Base-by-base conservation (phyloP, 768 basidiomycete species). In the Cystobasidium tubakii region DNA sequence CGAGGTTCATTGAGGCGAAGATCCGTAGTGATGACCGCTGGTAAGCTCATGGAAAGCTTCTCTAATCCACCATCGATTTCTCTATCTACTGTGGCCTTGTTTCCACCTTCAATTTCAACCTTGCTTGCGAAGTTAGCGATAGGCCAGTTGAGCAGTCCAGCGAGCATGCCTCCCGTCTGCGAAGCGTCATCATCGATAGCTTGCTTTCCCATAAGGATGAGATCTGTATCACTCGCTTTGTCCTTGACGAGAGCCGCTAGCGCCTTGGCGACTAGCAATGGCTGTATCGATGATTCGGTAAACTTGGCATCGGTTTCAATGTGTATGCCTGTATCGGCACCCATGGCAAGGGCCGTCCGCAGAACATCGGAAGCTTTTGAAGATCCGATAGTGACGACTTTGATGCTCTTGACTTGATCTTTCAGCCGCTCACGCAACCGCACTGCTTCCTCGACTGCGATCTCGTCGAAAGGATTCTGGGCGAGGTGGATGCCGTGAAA, bases 381-480 rank as follows among this genome's bases (percentile, higher is more conserved):
- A 0, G 94, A 92, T 1, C 96, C 96, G 77, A 99, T 91, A n/a
- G 92, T 90, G 55, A 97, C 86, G 44, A 90, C 92, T 62, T 89
- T 92, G 79, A 99, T 98, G 67, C 88, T 88, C 78, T 89, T 88
- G 76, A 97, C 87, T 19, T 83, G 83, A 74, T 87, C 86, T 79
- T 90, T 90, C 78, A 88, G 86, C 71, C 85, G 85, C 80, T 96
- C 91, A 42, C 95, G 90, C n/a, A 97, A 83, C 60, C 92, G 90
- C 62, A 97, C 88, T 67, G 96, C 95, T 82, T 98, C 96, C 83
- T 99, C 96, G 69, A 99, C 90, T 70, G 95, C 95, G 94, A 98
- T 98, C 83, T 99, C 96, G 81, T 98, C 95, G 79, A 97, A 98
- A 0, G 96, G 95, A 82, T 98, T 98, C 94, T 97, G 78, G 6